Conservation (phyloP, 208 protist species). For the Leishmania guyanensis region DNA sequence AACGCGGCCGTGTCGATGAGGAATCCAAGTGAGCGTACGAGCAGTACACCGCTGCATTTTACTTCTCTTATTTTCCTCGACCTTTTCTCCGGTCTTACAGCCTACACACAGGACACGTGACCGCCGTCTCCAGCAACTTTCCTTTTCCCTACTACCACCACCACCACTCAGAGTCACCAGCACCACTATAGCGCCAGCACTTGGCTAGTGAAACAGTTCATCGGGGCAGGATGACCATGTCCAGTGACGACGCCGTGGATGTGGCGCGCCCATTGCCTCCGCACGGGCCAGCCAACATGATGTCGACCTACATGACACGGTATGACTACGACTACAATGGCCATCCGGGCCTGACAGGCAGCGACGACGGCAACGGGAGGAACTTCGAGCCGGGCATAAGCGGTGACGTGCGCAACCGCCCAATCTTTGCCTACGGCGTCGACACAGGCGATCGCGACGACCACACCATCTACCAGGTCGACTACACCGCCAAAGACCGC, state of each 20-base stretch:
- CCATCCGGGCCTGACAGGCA: conserved; percentile 16
- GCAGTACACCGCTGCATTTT: neutral
- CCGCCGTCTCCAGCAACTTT: neutral
- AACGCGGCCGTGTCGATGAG: neutral
- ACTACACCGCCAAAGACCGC: conserved; percentile 51
- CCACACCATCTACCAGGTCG: conserved; percentile 56
- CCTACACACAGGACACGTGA: neutral
- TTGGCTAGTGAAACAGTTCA: neutral
- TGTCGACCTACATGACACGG: conserved; percentile 79
- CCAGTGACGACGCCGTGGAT: conserved; percentile 1
- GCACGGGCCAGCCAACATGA: conserved; percentile 74
- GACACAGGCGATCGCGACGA: conserved; percentile 27
- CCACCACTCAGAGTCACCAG: neutral
- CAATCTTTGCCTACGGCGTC: conserved; percentile 56
- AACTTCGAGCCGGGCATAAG: conserved; percentile 41
- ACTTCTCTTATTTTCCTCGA: neutral
- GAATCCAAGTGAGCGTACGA: neutral
- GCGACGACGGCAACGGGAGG: neutral
- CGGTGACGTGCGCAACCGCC: conserved; percentile 75
- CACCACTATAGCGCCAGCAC: neutral
- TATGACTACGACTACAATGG: conserved; percentile 92
- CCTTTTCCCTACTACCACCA: neutral
- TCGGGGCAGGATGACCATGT: neutral
- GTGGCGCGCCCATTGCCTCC: conserved; percentile 33
- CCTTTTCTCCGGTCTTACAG: neutral